Conservation (phyloP, 208 protist species). For the Wallacemonas sp. region DNA sequence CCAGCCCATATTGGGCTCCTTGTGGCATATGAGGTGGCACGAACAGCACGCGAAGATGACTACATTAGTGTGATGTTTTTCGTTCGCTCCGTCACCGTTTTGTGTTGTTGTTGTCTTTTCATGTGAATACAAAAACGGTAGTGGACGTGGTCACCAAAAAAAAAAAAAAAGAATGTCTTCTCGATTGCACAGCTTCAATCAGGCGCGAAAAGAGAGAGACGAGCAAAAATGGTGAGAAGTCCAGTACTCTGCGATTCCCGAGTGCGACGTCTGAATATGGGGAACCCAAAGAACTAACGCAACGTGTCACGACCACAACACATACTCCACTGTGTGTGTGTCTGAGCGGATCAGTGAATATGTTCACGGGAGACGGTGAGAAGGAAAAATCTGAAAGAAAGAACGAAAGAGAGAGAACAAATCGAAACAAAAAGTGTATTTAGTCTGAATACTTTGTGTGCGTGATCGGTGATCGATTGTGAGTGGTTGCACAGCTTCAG, state of each 20-base stretch:
- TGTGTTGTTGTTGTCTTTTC: background rate
- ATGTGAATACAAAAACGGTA: background rate
- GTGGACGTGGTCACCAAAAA: background rate
- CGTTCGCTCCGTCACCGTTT: no score
- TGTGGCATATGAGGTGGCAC: no score
- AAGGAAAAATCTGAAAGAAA: background rate
- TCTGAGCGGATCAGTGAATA: no score
- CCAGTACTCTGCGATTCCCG: background rate
- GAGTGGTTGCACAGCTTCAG: conserved; percentile 4
- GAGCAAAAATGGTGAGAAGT: background rate
- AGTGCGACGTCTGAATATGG: background rate
- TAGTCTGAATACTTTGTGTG: no score
- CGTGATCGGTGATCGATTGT: no score
- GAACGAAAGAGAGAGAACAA: background rate
- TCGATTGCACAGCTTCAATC: conserved; percentile 5
- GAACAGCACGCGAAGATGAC: no score
- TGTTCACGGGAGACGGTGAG: background rate
- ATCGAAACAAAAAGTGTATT: background rate
- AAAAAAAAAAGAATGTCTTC: background rate
- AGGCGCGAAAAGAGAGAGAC: conserved; percentile 3
- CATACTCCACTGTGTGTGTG: no score
- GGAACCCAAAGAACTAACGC: no score
- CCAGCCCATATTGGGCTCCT: no score
- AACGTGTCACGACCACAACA: no score
- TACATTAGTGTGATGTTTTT: no score